These are phyloP conservation scores for Moesziomyces sp. DNA, from an alignment of 1,284 basidiomycete species.

Conservation along the genomic window DNA sequence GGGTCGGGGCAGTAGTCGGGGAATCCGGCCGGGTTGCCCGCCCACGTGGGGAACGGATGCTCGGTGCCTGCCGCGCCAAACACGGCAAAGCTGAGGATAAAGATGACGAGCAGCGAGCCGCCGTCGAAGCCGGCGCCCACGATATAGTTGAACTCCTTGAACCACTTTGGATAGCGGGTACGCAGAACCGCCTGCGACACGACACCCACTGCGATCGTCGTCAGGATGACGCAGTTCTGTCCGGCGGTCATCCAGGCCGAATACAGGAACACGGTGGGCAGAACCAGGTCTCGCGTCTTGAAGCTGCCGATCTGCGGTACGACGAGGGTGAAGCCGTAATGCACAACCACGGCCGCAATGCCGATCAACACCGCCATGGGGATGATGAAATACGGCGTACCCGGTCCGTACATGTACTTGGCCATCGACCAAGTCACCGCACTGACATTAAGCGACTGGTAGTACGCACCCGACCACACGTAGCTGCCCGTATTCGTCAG, in stretches of 20 bases:
- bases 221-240: constrained; percentile 72
- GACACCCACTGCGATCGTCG: constrained; percentile 73
- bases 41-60: constrained; percentile 71
- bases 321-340: constrained; percentile 17
- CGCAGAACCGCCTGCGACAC: constrained; percentile 75
- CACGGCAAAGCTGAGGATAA: constrained; percentile 77
- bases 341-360: constrained; percentile 17
- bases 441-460: constrained; percentile 25
- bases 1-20: constrained; percentile 18
- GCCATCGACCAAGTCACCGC: constrained; percentile 50
- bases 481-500: constrained; percentile 40
- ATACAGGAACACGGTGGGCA: constrained; percentile 37
- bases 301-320: constrained; percentile 16
- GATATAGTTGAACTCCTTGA: constrained; percentile 77
- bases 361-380: constrained; percentile 42
- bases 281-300: constrained; percentile 11
- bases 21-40: constrained; percentile 26
- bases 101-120: constrained; percentile 77
- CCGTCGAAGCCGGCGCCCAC: constrained; percentile 77
- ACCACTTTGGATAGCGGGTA: constrained; percentile 72
- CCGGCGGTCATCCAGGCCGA: constrained; percentile 70
- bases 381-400: constrained; percentile 32
- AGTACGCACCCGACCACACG: constrained; percentile 39
- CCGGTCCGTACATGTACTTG: constrained; percentile 30
- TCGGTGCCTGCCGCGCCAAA: constrained; percentile 74